Evolutionary conservation across 2,329 filamentous ascomycete species (phyloP).

Genomic region (Trichoderma sp.): DNA sequence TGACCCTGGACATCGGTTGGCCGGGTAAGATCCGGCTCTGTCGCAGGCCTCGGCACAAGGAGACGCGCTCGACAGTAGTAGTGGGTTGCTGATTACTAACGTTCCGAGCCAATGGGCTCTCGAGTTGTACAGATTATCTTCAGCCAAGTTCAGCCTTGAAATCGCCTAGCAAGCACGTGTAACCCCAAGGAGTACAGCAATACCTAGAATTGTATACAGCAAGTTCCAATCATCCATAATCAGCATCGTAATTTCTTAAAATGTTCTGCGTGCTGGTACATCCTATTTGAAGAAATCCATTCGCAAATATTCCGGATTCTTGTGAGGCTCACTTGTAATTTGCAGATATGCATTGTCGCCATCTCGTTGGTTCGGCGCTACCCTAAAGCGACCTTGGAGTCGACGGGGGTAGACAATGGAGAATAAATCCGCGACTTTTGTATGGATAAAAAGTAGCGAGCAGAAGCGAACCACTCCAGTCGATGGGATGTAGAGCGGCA

Average conservation of each 20-base stretch:
- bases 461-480: background rate
- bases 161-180: background rate
- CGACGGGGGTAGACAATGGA: background rate
- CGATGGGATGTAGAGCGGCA: background rate
- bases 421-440: background rate
- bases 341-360: background rate
- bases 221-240: background rate
- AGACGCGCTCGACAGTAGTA: background rate
- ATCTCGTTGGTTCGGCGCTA: background rate
- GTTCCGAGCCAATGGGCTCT: background rate
- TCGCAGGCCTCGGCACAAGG: conserved; percentile 20
- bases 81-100: background rate
- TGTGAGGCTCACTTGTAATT: background rate
- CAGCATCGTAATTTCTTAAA: too few species aligned
- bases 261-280: background rate
- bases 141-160: background rate
- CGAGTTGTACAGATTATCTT: background rate
- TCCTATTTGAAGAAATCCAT: background rate
- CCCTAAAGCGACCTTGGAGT: background rate
- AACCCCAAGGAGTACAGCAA: background rate
- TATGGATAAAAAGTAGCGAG: background rate
- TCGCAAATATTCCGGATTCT: background rate
- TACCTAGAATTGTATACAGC: background rate
- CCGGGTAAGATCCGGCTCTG: conserved; percentile 21
- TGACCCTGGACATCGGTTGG: conserved; percentile 8